phyloP scores from a whole-genome alignment of 2,329 filamentous ascomycete genomes.

The Metarhizium humberi region DNA sequence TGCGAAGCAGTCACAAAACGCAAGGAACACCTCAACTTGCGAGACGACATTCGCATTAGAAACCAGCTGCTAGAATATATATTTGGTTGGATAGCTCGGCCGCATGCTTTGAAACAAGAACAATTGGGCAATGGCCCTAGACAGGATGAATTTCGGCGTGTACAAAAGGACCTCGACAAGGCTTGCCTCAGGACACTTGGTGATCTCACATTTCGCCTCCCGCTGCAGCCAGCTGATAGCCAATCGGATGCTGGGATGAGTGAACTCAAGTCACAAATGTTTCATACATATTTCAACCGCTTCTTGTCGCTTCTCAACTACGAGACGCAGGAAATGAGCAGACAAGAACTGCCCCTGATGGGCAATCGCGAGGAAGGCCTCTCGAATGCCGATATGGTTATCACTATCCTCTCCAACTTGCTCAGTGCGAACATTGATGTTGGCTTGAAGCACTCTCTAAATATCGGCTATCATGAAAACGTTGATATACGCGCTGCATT shows the following conservation, averaged over 20 bases:
- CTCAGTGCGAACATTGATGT: constrained; percentile 64
- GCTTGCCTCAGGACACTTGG: constrained; percentile 57
- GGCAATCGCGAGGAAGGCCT: constrained; percentile 42
- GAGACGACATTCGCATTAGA: constrained; percentile 59
- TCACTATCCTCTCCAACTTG: constrained; percentile 59
- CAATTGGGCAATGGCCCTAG: constrained; percentile 35
- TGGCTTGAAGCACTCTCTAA: constrained; percentile 59
- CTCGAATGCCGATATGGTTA: constrained; percentile 52
- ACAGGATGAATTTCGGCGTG: constrained; percentile 45
- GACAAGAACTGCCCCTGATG: constrained; percentile 19
- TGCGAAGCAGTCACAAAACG: constrained; percentile 56
- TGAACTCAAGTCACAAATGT: constrained; percentile 62
- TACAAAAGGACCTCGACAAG: constrained; percentile 57
- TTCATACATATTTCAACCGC: constrained; percentile 61
- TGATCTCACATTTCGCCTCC: constrained; percentile 56
- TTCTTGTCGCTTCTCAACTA: constrained; percentile 58
- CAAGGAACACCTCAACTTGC: constrained; percentile 58
- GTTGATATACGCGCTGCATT: constrained; percentile 61
- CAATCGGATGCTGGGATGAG: constrained; percentile 58
- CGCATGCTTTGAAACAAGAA: constrained; percentile 36
- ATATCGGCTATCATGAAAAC: constrained; percentile 63
- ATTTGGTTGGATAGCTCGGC: constrained; percentile 58
- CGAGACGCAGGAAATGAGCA: constrained; percentile 35
- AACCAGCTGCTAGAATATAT: constrained; percentile 61
- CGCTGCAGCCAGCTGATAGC: constrained; percentile 55